phyloP scores from a whole-genome alignment of 441 rosid genomes.

The Theobroma grandiflorum region DNA sequence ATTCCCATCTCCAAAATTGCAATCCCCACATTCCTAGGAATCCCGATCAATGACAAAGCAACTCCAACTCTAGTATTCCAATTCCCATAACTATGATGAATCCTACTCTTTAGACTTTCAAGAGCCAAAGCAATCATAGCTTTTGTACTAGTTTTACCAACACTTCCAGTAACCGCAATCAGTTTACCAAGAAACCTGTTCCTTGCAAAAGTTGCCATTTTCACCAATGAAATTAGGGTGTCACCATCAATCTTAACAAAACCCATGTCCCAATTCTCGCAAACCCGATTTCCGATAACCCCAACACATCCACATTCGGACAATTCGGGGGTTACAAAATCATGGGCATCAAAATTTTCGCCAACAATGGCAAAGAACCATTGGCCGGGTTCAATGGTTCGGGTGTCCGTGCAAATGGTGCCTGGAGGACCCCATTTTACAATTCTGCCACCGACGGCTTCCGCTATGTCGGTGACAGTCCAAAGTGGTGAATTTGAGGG shows the following conservation, averaged over 20 bases:
- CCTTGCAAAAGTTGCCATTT: slow-evolving; percentile 39
- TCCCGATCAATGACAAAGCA: slow-evolving; percentile 39
- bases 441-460: slow-evolving; percentile 40
- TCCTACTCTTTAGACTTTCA: slow-evolving; percentile 26
- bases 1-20: slow-evolving; percentile 46
- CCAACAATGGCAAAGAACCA: slow-evolving; percentile 44
- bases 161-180: slow-evolving; percentile 41
- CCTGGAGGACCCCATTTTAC: slow-evolving; percentile 45
- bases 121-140: slow-evolving; percentile 39
- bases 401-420: slow-evolving; percentile 38
- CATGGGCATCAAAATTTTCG: slow-evolving; percentile 38
- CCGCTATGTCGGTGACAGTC: slow-evolving; percentile 38
- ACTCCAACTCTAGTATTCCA: slow-evolving; percentile 42
- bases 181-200: slow-evolving; percentile 28
- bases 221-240: slow-evolving; percentile 29
- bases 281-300: slow-evolving; percentile 41
- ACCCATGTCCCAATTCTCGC: slow-evolving; percentile 40
- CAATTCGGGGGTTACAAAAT: slow-evolving; percentile 39
- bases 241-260: slow-evolving; percentile 38
- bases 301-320: slow-evolving; percentile 38
- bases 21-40: slow-evolving; percentile 28
- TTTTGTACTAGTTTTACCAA: slow-evolving; percentile 43
- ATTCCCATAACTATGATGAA: slow-evolving; percentile 40
- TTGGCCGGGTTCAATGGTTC: slow-evolving; percentile 39
- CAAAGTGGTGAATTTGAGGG: slow-evolving; percentile 29